Evolutionary conservation across 176 grass and related monocot species (phyloP).

Genomic region (Bonia amplexicaulis): DNA sequence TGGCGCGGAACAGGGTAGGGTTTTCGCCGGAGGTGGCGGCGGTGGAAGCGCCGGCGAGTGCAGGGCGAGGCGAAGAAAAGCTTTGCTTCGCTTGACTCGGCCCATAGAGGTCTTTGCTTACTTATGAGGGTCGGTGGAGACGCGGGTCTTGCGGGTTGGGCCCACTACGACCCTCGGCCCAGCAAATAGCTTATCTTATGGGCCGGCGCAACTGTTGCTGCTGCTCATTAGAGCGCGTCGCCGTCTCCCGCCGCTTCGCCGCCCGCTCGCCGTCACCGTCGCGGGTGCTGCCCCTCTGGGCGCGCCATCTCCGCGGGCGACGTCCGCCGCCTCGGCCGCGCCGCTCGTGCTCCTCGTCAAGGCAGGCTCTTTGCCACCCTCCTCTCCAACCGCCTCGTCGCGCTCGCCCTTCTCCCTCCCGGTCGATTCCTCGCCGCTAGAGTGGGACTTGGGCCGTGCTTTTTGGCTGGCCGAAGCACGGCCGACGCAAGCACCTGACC

Average conservation of each 20-base stretch:
- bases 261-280: background rate
- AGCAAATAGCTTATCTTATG: background rate
- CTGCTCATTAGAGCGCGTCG: conserved; percentile 3
- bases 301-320: conserved; percentile 35
- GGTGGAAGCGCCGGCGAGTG: background rate
- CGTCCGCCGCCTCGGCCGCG: conserved; percentile 29
- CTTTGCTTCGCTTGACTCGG: background rate
- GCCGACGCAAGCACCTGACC: too few relatives aligned
- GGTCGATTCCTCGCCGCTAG: background rate
- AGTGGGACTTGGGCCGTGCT: too few relatives aligned
- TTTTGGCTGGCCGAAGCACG: too few relatives aligned
- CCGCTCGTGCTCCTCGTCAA: conserved; percentile 40
- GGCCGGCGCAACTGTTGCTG: background rate
- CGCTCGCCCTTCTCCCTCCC: conserved; percentile 26
- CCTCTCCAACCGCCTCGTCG: conserved; percentile 64
- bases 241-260: background rate
- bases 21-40: conserved; percentile 3
- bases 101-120: background rate
- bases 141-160: too few relatives aligned
- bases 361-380: too few relatives aligned
- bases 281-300: conserved; percentile 31
- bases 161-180: too few relatives aligned
- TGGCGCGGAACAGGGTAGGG: background rate
- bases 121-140: background rate
- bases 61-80: too few relatives aligned